Conservation (phyloP, 768 basidiomycete species). For the Mycena capillaripes region DNA sequence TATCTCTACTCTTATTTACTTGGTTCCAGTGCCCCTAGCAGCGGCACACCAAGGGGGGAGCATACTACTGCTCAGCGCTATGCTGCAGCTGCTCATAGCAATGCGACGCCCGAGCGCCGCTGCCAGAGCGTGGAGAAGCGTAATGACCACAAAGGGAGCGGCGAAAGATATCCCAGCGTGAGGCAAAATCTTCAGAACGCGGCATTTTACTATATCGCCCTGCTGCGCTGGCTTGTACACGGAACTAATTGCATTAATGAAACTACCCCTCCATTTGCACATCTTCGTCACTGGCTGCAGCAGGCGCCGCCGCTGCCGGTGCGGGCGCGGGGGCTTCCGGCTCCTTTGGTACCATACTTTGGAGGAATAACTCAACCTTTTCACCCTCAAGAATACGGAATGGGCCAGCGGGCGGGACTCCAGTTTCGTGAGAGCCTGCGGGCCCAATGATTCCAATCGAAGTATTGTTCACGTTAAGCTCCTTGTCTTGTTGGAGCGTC, state of each 20-base stretch:
- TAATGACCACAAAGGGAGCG: constrained; percentile 41
- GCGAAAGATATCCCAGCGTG: constrained; percentile 3
- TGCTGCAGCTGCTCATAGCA: constrained; percentile 81
- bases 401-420: constrained; percentile 63
- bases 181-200: background rate
- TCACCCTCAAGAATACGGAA: constrained; percentile 95
- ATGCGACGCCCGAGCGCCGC: constrained; percentile 78
- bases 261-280: constrained; percentile 87
- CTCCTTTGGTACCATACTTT: constrained; percentile 84
- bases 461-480: constrained; percentile 93
- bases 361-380: constrained; percentile 78
- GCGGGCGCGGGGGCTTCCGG: constrained; percentile 54
- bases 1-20: constrained; percentile 86
- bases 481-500: constrained; percentile 98
- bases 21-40: constrained; percentile 93
- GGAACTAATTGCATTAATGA: constrained; percentile 35
- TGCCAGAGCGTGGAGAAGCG: constrained; percentile 70
- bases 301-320: constrained; percentile 52
- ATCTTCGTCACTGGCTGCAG: constrained; percentile 73
- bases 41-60: constrained; percentile 97
- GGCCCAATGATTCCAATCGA: constrained; percentile 94
- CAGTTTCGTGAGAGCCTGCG: constrained; percentile 68
- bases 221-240: constrained; percentile 15
- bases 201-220: background rate
- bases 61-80: constrained; percentile 85